phyloP scores from a whole-genome alignment of 2,329 filamentous ascomycete species.

The Colletotrichum neosansevieriae region DNA sequence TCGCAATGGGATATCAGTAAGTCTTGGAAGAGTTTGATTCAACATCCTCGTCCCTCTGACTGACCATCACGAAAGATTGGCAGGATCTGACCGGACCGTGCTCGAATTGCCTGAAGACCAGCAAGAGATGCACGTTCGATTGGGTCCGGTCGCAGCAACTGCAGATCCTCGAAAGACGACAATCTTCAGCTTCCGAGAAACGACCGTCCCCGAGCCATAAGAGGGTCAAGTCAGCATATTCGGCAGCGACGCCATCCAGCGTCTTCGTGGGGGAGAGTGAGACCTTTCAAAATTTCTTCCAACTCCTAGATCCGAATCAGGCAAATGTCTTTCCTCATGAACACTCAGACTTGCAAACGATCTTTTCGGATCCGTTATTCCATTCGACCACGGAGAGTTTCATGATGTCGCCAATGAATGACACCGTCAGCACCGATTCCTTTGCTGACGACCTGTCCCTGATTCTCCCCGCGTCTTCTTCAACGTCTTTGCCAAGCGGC shows the following conservation, averaged over 20 bases:
- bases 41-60: not conserved
- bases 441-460: not conserved
- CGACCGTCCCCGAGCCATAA: not conserved
- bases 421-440: not conserved
- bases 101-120: constrained; percentile 48
- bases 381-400: not conserved
- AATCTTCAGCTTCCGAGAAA: constrained; percentile 7
- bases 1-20: constrained; percentile 28
- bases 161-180: constrained; percentile 17
- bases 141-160: constrained; percentile 43
- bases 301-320: not conserved
- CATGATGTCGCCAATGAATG: not conserved
- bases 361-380: not conserved
- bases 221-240: constrained; percentile 11
- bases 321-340: not conserved
- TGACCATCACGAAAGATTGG: constrained; percentile 17
- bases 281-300: not conserved
- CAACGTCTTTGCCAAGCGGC: not conserved
- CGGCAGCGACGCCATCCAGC: not conserved
- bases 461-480: not conserved
- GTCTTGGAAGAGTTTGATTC: not conserved
- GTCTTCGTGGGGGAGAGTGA: not conserved
- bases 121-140: constrained; percentile 47
- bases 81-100: constrained; percentile 39
- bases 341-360: not conserved